Evolutionary conservation across 78 protist species (phyloP).

Genomic region (Dictyostelium purpureum): DNA sequence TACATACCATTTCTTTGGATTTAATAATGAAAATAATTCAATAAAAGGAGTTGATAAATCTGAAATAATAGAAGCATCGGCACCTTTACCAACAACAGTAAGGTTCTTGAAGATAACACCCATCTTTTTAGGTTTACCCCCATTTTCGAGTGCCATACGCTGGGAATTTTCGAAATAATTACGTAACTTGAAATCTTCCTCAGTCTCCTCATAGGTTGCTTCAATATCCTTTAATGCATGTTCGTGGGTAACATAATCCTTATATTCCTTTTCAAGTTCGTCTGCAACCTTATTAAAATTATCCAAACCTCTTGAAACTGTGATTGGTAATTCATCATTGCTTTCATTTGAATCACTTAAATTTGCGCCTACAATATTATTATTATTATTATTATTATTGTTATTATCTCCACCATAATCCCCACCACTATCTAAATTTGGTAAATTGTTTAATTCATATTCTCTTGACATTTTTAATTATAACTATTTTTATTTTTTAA

Average conservation of each 20-base stretch:
- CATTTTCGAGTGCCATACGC: constrained; percentile 44
- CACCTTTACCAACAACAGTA: constrained; percentile 45
- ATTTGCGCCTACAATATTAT: too few relatives aligned
- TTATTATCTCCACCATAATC: too few relatives aligned
- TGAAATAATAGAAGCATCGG: constrained; percentile 22
- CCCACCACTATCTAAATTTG: too few relatives aligned
- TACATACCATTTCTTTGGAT: constrained; percentile 8
- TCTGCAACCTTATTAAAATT: background rate
- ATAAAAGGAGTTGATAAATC: constrained; percentile 28
- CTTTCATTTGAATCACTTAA: too few relatives aligned
- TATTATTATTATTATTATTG: background rate
- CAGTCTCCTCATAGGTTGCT: background rate
- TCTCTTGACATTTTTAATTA: too few relatives aligned
- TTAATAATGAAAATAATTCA: background rate
- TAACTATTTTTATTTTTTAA: too few relatives aligned
- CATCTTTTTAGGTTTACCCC: constrained; percentile 42
- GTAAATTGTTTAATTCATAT: too few relatives aligned
- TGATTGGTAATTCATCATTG: background rate
- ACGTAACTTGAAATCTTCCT: constrained; percentile 61
- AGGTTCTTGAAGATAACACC: constrained; percentile 38
- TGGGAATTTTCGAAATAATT: constrained; percentile 69
- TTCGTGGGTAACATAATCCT: background rate
- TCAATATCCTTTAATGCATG: constrained; percentile 2
- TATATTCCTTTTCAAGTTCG: background rate
- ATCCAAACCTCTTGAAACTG: background rate